Base-by-base conservation (phyloP, 1,284 basidiomycete genomes). In the Apiotrichum brassicae region DNA sequence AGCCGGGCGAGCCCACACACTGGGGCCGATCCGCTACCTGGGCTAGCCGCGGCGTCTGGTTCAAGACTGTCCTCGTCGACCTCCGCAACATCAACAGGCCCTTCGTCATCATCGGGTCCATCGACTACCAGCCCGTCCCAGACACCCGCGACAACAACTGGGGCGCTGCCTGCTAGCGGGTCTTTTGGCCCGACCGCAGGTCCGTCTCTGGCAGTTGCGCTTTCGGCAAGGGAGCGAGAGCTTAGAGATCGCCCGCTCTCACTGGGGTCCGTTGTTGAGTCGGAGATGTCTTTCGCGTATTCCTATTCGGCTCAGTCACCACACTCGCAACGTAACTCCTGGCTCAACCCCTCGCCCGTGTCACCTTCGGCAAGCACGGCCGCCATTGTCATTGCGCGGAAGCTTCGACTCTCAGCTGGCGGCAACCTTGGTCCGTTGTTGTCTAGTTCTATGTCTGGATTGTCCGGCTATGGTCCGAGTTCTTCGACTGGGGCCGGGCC, bases 391-490 rank as follows among this genome's bases (percentile, higher is more conserved):
- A 23, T 48, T 14, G 53, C 53, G 5, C 46, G 49, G 33, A 51
- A 43, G n/a, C 49, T 46, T 34, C 42, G 53, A 9, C 20, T 51
- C 5, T 45, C 42, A 8, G 46, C 48, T 11, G 43, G 41, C 13
- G 49, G 49, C 1, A 46, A 49, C 2, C 46, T 46, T 9, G 49
- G 49, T 2, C 45, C 47, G 4, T 37, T 30, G 28, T 30, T 14
- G 14, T 14, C 28, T 14, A 30, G 28, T 30, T 9, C 28, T 30
- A 14, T 9, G 28, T 9, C 28, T 11, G 28, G 28, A 9, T 30
- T 9, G 28, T 9, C 28, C 9, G 28, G 28, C 28, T 30, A 9
- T 30, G 6, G 28, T 14, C 28, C 9, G 14, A 6, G 28, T 30
- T 3, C 28, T 11, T 30, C 28, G 11, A 14, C 28, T 30, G 28